These are phyloP conservation scores for Endogone sp. DNA, from an alignment of 192 early-diverging fungal species.

Conservation along the genomic window DNA sequence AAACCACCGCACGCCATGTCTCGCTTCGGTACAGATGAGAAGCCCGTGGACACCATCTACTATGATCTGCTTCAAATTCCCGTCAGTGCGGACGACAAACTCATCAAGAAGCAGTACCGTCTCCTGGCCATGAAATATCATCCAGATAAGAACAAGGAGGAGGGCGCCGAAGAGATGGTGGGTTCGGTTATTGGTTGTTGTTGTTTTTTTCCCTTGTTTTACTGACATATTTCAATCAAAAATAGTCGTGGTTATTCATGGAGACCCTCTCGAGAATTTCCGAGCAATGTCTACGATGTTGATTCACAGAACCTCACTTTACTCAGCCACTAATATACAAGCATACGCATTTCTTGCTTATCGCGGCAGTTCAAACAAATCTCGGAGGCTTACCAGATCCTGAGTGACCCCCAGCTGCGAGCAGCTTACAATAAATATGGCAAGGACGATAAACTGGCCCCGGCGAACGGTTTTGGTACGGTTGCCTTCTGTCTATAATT, in stretches of 20 bases:
- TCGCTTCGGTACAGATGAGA: conserved; percentile 38
- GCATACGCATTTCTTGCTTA: background rate
- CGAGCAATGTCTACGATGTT: no score
- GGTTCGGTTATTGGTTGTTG: no score
- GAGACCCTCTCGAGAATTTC: no score
- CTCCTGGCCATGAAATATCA: conserved; percentile 29
- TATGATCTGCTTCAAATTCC: conserved; percentile 26
- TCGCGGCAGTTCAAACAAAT: conserved; percentile 68
- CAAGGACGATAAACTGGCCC: conserved; percentile 45
- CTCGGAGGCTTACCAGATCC: conserved; percentile 86
- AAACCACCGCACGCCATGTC: no score
- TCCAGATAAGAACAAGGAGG: conserved; percentile 47
- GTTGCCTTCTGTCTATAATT: background rate
- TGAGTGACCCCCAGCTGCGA: conserved; percentile 77
- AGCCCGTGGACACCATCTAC: conserved; percentile 26
- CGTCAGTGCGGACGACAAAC: conserved; percentile 17
- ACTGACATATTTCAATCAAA: background rate
- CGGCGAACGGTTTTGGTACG: conserved; percentile 35
- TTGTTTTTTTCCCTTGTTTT: no score
- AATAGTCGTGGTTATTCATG: no score
- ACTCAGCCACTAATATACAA: no score
- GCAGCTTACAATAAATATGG: conserved; percentile 82
- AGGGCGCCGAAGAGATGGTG: conserved; percentile 70
- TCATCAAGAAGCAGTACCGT: conserved; percentile 32
- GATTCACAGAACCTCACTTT: no score